Evolutionary conservation across 208 protist species (phyloP).

Genomic region (Crithidia mellificae): DNA sequence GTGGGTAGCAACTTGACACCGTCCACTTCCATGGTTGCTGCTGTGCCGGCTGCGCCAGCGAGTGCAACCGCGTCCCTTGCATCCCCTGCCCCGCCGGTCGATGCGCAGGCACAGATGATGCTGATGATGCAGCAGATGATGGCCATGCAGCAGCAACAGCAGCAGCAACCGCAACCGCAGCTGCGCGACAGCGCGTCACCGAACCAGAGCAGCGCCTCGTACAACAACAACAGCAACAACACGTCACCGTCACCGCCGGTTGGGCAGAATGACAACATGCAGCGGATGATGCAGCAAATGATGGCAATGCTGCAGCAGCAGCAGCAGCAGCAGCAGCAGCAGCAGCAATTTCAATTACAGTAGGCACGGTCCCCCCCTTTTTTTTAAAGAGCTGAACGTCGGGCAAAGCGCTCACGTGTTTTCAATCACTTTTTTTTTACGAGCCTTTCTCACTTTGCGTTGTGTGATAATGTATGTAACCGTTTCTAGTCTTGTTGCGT

Average conservation of each 20-base stretch:
- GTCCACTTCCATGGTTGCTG: not conserved
- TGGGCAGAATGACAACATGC: conserved; percentile 23
- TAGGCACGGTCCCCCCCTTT: too few species aligned
- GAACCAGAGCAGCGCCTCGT: not conserved
- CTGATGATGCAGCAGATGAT: conserved; percentile 47
- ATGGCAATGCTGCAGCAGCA: conserved; percentile 50
- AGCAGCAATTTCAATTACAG: not conserved
- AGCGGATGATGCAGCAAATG: conserved; percentile 34
- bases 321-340: conserved; percentile 18
- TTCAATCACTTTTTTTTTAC: not conserved
- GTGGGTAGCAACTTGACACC: not conserved
- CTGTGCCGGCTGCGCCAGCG: conserved; percentile 3
- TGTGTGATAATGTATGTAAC: too few species aligned
- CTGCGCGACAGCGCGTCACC: conserved; percentile 7
- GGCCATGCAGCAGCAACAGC: conserved; percentile 35
- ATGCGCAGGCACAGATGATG: conserved; percentile 42
- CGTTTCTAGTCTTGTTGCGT: too few species aligned
- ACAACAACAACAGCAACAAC: not conserved
- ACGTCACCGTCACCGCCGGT: not conserved
- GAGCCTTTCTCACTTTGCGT: not conserved
- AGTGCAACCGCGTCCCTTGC: not conserved
- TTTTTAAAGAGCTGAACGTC: too few species aligned
- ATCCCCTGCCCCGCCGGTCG: not conserved
- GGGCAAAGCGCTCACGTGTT: too few species aligned
- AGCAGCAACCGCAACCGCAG: not conserved